Evolutionary conservation across 1,139 yeast species (phyloP), one percentile per base, ranked within the genome.

Genomic region (Blastobotrys aristatus): DNA sequence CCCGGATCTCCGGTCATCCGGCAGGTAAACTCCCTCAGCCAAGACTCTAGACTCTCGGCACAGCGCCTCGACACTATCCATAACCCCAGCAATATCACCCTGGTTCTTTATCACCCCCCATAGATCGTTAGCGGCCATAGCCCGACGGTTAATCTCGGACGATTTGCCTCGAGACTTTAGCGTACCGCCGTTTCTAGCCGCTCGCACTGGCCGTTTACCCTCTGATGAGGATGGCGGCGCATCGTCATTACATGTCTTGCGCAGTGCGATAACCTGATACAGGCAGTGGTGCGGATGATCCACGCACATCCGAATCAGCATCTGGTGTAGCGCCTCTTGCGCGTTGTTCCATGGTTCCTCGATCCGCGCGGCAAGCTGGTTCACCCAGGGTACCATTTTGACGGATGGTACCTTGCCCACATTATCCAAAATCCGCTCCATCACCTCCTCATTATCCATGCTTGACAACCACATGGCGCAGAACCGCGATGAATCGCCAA

Each of bases 391-490:
- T 3, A 87, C 72, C 48, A 88, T 76, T 56, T 81, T 81, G 57
- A 72, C 70, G 18, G 76, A 71, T 0, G 95, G 84, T 27, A 87
- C 67, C 2, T 76, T 63, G 16, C 72, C 67, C 0, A 64, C 52
- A n/a, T 57, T 52, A 18, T 49, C 44, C 17, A 50, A 50, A 4
- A 65, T 57, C 3, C 53, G 54, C 5, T 41, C 46, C 37, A 65
- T 67, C 13, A 67, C 58, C 3, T 76, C 64, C 1, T 67, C 74
- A 42, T 72, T 71, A 4, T 62, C 62, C 2, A 80, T 72, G 55
- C 76, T 75, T 50, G 84, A 86, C 37, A 92, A 71, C 96, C 97
- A 90, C n/a, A 90, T 64, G 0, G 94, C 84, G 61, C 90, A 82
- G 53, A 90, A 83, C 47, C 86, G 76, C 56, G 88, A 95, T 44